Evolutionary conservation across 2,329 filamentous ascomycete genomes (phyloP).

Genomic region (Diaporthe sp.): DNA sequence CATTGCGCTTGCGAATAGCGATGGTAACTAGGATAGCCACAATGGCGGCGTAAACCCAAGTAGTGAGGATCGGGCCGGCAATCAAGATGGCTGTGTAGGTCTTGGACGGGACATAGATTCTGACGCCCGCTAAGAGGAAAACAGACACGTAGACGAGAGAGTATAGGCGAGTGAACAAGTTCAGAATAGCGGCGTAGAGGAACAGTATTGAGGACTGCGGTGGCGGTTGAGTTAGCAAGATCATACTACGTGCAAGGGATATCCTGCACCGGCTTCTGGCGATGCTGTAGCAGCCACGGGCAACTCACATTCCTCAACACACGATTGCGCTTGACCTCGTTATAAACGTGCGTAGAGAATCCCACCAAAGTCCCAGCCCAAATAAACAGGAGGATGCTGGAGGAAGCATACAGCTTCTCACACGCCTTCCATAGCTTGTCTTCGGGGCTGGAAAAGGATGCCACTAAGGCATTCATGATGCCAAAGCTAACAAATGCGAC

Average conservation of each 20-base stretch:
- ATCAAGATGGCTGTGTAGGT: background rate
- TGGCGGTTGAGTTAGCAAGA: constrained; percentile 1
- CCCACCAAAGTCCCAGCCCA: background rate
- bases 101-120: background rate
- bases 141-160: background rate
- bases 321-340: background rate
- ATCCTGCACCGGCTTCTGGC: background rate
- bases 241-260: background rate
- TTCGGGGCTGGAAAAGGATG: background rate
- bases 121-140: background rate
- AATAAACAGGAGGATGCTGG: background rate
- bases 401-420: constrained; percentile 4
- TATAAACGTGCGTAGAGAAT: background rate
- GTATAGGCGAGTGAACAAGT: background rate
- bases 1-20: background rate
- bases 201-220: background rate
- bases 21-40: background rate
- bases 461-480: background rate
- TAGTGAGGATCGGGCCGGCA: background rate
- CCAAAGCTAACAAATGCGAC: background rate
- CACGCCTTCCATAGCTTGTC: background rate
- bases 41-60: background rate
- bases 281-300: background rate
- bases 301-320: background rate
- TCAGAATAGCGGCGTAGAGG: background rate